These are phyloP conservation scores for Neonectria punicea DNA, from an alignment of 2,329 filamentous ascomycete genomes.

Conservation along the genomic window DNA sequence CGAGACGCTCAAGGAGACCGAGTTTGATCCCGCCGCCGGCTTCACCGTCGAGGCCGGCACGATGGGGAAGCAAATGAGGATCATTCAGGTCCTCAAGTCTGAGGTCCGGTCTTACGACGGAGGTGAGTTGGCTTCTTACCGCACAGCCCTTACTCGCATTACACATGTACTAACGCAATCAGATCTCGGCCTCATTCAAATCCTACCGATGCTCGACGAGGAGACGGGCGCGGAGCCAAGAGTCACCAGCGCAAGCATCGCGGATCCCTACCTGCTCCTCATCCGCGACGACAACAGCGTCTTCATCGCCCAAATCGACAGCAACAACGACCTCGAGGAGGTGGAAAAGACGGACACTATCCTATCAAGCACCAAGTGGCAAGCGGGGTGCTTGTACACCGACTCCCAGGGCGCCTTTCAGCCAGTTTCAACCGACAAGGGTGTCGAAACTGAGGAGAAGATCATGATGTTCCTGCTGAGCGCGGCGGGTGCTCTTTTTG, in stretches of 20 bases:
- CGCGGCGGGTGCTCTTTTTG: conserved; percentile 77
- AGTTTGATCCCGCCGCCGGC: conserved; percentile 92
- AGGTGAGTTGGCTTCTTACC: conserved; percentile 64
- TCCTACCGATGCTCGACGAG: conserved; percentile 92
- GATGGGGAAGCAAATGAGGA: conserved; percentile 80
- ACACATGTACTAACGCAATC: conserved; percentile 31
- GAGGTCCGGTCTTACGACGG: conserved; percentile 93
- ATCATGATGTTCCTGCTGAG: conserved; percentile 82
- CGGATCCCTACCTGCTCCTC: conserved; percentile 86
- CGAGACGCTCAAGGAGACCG: conserved; percentile 80
- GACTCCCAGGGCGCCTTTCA: conserved; percentile 69
- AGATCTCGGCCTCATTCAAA: conserved; percentile 90
- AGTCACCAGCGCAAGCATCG: conserved; percentile 83
- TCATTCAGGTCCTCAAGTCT: conserved; percentile 87
- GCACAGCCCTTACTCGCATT: background rate
- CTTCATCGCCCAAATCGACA: conserved; percentile 80
- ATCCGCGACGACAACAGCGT: conserved; percentile 86
- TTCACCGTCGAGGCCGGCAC: conserved; percentile 87
- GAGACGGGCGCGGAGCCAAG: conserved; percentile 84
- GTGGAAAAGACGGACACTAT: conserved; percentile 71
- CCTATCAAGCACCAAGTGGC: conserved; percentile 75
- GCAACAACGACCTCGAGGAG: conserved; percentile 85
- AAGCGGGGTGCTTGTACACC: conserved; percentile 85
- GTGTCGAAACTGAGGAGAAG: conserved; percentile 55
- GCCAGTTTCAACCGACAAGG: conserved; percentile 51